Base-by-base conservation (phyloP, 2,329 filamentous ascomycete species). In the Septoria linicola region DNA sequence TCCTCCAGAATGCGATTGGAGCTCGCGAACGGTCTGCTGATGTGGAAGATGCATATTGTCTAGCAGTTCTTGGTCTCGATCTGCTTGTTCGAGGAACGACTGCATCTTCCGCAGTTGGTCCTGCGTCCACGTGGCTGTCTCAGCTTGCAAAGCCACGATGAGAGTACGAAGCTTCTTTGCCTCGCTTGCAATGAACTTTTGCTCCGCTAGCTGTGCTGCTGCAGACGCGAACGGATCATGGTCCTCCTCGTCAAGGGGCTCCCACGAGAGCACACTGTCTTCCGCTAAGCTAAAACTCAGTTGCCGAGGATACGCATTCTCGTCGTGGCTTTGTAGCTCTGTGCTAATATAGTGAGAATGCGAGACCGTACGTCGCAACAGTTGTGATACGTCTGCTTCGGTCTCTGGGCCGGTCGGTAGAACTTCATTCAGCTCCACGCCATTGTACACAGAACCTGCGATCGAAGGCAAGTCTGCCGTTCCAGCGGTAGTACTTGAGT, bases 271-370 rank as follows among this genome's bases (percentile, higher is more conserved):
- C 6, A 91, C 72, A n/a, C 83, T 86, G 54, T 89, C 85, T 69
- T 88, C 86, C 1, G 85, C 87, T 37, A 85, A 78, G 51, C 84
- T 83, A 66, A 91, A 91, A 3, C 87, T 90, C 57, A 91, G 76
- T 36, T 86, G 80, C 1, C 87, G 82, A 1, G 86, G 81, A 80
- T 84, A 88, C 51, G 80, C 80, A 21, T 76, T 76, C 55, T 87
- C 83, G 6, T 55, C 46, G 13, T 53, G 57, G 7, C 35, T 35
- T 30, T 61, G 54, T 11, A 53, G 36, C 10, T 55, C 34, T 14
- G 51, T 32, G 4, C 47, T 48, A 17, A 64, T 51, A 36, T 61
- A 61, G 16, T 66, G 59, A 85, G 60, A 84, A 79, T 17, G 55
- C 19, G 68, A 70, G 11, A 62, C 21, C 1, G 87, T 82, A 14